Percentiles rank a stretch among this genome's conserved stretches.
Evolutionary conservation across 2,329 filamentous ascomycete species (phyloP).

Genomic region (Tolypocladium tundrense): DNA sequence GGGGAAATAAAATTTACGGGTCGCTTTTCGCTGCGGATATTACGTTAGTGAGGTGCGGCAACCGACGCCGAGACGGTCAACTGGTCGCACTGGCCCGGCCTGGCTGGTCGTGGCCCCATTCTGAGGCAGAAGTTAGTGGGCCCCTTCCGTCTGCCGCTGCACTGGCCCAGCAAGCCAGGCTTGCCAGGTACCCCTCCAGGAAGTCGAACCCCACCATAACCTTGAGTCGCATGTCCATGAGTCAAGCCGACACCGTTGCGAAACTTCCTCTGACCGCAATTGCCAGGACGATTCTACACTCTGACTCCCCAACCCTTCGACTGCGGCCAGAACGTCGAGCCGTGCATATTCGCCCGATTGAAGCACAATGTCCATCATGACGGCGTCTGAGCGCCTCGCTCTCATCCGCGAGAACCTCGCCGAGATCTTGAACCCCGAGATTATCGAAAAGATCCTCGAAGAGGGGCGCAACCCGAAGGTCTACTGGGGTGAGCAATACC

Average conservation of each 20-base stretch:
- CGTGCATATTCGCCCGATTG: background rate
- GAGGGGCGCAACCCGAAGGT: conserved; percentile 64
- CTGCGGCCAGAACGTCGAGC: background rate
- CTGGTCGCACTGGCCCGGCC: background rate
- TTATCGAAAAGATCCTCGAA: conserved; percentile 63
- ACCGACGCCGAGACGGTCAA: background rate
- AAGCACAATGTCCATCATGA: conserved; percentile 11
- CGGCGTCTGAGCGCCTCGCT: conserved; percentile 52
- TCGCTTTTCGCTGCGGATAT: background rate
- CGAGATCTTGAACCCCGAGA: conserved; percentile 75
- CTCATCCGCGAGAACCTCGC: conserved; percentile 74
- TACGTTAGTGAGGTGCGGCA: conserved; percentile 4
- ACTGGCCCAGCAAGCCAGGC: background rate
- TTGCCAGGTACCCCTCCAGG: background rate
- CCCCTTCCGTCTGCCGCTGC: background rate
- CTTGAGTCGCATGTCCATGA: background rate
- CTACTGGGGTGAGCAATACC: conserved; percentile 59
- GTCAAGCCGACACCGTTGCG: background rate
- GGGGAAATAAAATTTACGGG: conserved; percentile 18
- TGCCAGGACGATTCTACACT: background rate
- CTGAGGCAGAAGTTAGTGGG: background rate
- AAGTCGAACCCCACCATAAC: background rate
- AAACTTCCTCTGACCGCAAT: background rate
- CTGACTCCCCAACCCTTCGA: background rate
- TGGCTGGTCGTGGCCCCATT: background rate